phyloP scores from a whole-genome alignment of 1,284 basidiomycete species.

The Ceraceosorus bombacis region DNA sequence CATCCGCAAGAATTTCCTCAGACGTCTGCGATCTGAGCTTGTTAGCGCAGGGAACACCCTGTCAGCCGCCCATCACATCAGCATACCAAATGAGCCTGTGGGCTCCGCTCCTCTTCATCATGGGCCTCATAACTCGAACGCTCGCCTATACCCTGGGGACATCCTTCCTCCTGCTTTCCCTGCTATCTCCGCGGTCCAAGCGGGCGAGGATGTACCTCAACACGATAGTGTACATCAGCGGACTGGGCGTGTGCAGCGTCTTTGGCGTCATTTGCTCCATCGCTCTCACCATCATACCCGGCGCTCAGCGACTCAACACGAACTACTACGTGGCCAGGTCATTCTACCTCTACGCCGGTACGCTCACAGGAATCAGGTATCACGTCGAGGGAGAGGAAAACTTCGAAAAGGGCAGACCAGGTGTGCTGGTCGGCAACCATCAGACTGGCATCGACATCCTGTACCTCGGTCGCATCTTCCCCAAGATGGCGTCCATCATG shows the following conservation, averaged over 20 bases:
- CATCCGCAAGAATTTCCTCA: too few species aligned
- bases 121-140: constrained; percentile 32
- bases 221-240: constrained; percentile 61
- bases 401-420: constrained; percentile 57
- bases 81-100: too few species aligned
- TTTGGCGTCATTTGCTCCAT: constrained; percentile 69
- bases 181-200: constrained; percentile 35
- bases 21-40: too few species aligned
- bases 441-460: constrained; percentile 55
- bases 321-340: constrained; percentile 75
- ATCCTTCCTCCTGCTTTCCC: constrained; percentile 29
- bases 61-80: too few species aligned
- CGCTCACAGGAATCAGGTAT: constrained; percentile 63
- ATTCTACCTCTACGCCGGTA: constrained; percentile 68
- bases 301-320: constrained; percentile 64
- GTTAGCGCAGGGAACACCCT: too few species aligned
- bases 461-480: constrained; percentile 79
- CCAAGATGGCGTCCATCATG: constrained; percentile 75
- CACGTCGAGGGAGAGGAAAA: constrained; percentile 80
- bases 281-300: constrained; percentile 63
- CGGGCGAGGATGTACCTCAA: constrained; percentile 40
- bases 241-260: constrained; percentile 65
- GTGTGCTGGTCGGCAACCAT: constrained; percentile 81
- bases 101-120: constrained; percentile 13
- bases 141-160: constrained; percentile 25